Base-by-base conservation (phyloP, 768 basidiomycete species). In the Podaxis pistillaris region DNA sequence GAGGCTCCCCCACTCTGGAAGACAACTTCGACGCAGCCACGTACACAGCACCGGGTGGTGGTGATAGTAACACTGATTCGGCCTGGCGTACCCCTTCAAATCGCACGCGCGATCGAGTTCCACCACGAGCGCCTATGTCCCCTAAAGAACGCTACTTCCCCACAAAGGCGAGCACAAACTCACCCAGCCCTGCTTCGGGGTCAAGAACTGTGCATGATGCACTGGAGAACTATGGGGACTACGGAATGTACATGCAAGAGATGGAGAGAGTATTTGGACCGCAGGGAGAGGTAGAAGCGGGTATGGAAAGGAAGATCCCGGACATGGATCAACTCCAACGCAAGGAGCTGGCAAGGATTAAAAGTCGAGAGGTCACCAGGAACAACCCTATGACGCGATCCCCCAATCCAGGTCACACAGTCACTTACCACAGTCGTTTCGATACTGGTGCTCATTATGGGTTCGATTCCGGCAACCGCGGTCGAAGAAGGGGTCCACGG, bases 11-110 rank as follows among this genome's bases (percentile, higher is more conserved):
- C 56, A 70, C 22, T 62, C 59, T 76, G 60, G 73, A 76, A 53
- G 78, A 79, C 54, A 75, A 78, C 65, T 79, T 78, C 59, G 76
- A 80, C 66, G 72, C 74, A 50, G 65, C 69, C 55, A 76, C 74
- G 17, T 71, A 71, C 26, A 67, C 67, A 7, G 63, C 51, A 19
- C 61, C 51, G 50, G 61, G 54, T 47, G 60, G 44, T 55, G 60
- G 30, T 56, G 60, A 62, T 55, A 62, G 60, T 36, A 56, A 62
- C 33, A 38, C 55, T 38, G 61, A 62, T 19, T 56, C 51, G 4
- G 50, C 59, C 28, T 60, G 59, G 59, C 50, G 33, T 47, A 41
- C 60, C 1, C 60, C 52, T 24, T 62, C 60, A 11, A 62, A 62
- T 47, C 60, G 53, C 2, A 41, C 51, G 40, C 59, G 59, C 28